Percentiles rank a stretch among this genome's conserved stretches.
Evolutionary conservation across 306 rosid genomes (phyloP).

Genomic region (Biancaea sappan): DNA sequence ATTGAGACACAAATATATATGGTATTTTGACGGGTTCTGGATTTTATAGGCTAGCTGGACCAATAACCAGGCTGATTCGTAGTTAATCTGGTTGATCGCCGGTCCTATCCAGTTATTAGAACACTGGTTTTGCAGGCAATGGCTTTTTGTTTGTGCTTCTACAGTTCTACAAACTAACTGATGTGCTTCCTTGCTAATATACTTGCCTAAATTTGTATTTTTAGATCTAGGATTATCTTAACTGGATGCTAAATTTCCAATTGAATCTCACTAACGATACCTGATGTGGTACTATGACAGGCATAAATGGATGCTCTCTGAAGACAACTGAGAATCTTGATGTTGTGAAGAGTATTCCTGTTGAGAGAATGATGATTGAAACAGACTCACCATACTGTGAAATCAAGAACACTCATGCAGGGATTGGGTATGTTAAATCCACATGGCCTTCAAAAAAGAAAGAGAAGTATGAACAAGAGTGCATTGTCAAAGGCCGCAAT

Average conservation of each 20-base stretch:
- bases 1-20: neutral
- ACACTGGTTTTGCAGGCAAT: neutral
- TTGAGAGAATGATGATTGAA: conserved; percentile 90
- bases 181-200: conserved; percentile 10
- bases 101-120: neutral
- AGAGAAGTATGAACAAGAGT: conserved; percentile 79
- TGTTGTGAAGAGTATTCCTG: conserved; percentile 77
- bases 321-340: conserved; percentile 80
- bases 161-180: neutral
- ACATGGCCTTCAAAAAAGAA: conserved; percentile 90
- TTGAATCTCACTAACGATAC: conserved; percentile 25
- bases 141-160: neutral
- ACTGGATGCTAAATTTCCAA: conserved; percentile 16
- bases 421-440: conserved; percentile 76
- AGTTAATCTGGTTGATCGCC: neutral
- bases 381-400: conserved; percentile 97
- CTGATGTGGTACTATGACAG: conserved; percentile 48
- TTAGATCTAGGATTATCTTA: conserved; percentile 21
- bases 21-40: neutral
- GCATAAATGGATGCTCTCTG: conserved; percentile 89
- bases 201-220: conserved; percentile 16
- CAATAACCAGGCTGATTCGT: neutral
- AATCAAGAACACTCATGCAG: conserved; percentile 89
- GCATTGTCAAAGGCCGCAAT: conserved; percentile 84
- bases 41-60: neutral